A percentile compares a stretch with the other conserved stretches of the same genome.
These are phyloP conservation scores for Ogataea paradorogensis DNA, from an alignment of 805 yeast genomes.

Conservation along the genomic window DNA sequence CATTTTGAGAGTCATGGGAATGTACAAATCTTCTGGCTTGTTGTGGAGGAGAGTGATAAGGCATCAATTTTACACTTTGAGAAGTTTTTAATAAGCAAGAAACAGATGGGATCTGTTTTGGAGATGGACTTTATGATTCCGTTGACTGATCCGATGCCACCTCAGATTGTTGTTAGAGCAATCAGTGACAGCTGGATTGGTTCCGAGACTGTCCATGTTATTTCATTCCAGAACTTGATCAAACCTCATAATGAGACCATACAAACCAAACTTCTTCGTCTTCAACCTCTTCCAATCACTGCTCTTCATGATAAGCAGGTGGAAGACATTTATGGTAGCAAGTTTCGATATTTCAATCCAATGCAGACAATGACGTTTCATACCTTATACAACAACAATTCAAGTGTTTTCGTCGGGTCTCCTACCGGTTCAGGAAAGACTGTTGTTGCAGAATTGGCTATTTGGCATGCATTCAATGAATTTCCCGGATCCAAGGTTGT, in stretches of 20 bases:
- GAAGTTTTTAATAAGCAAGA: conserved; percentile 64
- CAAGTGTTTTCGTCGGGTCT: conserved; percentile 88
- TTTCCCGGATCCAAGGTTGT: conserved; percentile 79
- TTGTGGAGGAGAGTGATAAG: conserved; percentile 82
- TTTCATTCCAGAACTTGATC: conserved; percentile 87
- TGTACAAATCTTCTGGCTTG: conserved; percentile 86
- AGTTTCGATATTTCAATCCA: conserved; percentile 88
- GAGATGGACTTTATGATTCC: conserved; percentile 93
- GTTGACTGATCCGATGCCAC: conserved; percentile 80
- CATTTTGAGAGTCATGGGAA: conserved; percentile 77
- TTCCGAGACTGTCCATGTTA: conserved; percentile 67
- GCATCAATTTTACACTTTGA: conserved; percentile 78
- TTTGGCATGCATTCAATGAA: conserved; percentile 91
- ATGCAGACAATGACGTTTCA: conserved; percentile 98
- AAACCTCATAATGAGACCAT: conserved; percentile 85
- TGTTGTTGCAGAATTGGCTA: conserved; percentile 92
- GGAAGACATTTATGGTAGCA: conserved; percentile 63
- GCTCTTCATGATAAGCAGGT: conserved; percentile 70
- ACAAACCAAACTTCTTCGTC: conserved; percentile 71
- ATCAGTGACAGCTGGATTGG: conserved; percentile 90
- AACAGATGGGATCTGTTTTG: conserved; percentile 52
- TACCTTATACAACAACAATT: conserved; percentile 73
- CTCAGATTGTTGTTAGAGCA: conserved; percentile 77
- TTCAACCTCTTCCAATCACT: conserved; percentile 82
- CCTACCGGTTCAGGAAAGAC: conserved; percentile 99